Evolutionary conservation across 768 basidiomycete species (phyloP), one percentile per base, ranked within the genome.

Genomic region (Rhodocollybia butyracea): DNA sequence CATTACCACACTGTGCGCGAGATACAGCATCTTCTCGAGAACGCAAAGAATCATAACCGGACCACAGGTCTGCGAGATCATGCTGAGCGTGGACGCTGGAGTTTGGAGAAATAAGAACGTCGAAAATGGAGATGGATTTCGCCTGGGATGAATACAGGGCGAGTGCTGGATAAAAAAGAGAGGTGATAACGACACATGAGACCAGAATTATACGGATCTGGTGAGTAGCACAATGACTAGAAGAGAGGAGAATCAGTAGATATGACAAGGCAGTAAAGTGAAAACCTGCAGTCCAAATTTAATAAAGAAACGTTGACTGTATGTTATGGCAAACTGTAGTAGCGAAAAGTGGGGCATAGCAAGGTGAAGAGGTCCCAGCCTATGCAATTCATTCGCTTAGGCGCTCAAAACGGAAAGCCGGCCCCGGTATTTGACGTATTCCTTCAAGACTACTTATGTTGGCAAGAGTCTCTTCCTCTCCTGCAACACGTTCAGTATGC

Each of bases 201-300:
- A 93, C 85, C 61, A 95, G 80, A 67, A 95, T 91, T 46, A 94
- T 84, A 51, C 91, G 85, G 54, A 91, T 91, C 70, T 94, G 93
- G 69, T 94, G 91, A 1, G 88, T 91, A 59, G 92, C 90, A 64
- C 91, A 93, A 66, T 94, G 91, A 56, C 91, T 94, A 63, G 12
- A 52, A 40, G 10, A 27, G 26, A 29, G 42, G n/a, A 45, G 56
- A 4, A 17, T 47, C 52, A 27, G 62, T 48, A 39, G 29, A 43
- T 32, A 54, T 13, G 54, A 56, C 58, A 56, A 46, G 56, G 51
- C 57, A 43, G 27, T 19, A 42, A 46, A n/a, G n/a, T 22, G 41
- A 55, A 12, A 50, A 83, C 90, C 66, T 71, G 91, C 90, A 92
- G 75, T 72, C 90, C 90, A 65, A 92, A 91, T 47, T 80, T 81